phyloP scores from a whole-genome alignment of 2,329 filamentous ascomycete genomes.

The Cladobotryum mycophilum region DNA sequence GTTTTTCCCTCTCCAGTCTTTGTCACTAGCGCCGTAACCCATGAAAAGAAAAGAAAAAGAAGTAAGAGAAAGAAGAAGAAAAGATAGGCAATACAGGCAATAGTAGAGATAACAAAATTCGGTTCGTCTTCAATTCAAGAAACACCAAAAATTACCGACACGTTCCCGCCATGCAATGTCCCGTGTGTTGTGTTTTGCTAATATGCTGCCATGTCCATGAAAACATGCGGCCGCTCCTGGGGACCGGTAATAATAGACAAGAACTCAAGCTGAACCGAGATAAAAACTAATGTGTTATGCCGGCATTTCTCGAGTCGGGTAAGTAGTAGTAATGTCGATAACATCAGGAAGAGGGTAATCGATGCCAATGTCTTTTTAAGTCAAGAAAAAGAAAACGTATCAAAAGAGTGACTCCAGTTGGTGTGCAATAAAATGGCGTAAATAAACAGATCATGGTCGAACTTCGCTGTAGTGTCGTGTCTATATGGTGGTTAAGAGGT shows the following conservation, averaged over 20 bases:
- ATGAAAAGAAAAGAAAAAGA: conserved; percentile 18
- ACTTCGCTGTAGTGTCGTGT: conserved; percentile 25
- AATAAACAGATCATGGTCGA: conserved; percentile 13
- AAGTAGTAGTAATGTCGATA: too few relatives aligned
- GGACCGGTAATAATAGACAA: neutral
- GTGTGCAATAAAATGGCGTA: conserved; percentile 9
- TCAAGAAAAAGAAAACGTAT: conserved; percentile 1
- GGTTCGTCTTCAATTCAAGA: conserved; percentile 2
- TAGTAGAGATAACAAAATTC: neutral
- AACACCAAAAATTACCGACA: neutral
- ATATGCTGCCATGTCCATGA: neutral
- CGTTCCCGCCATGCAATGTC: neutral
- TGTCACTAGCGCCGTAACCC: conserved; percentile 23
- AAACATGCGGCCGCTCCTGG: neutral
- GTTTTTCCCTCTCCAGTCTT: conserved; percentile 5
- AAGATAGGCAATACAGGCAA: too few relatives aligned
- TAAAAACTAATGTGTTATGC: too few relatives aligned
- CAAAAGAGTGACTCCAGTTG: conserved; percentile 12
- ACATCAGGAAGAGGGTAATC: neutral
- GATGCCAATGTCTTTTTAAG: neutral
- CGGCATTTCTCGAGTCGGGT: too few relatives aligned
- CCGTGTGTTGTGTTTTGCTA: neutral
- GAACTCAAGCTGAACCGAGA: too few relatives aligned
- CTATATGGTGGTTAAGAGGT: conserved; percentile 23
- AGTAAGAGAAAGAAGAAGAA: neutral